phyloP scores from a whole-genome alignment of 2,329 filamentous ascomycete species.

The Exserohilum rostratum region DNA sequence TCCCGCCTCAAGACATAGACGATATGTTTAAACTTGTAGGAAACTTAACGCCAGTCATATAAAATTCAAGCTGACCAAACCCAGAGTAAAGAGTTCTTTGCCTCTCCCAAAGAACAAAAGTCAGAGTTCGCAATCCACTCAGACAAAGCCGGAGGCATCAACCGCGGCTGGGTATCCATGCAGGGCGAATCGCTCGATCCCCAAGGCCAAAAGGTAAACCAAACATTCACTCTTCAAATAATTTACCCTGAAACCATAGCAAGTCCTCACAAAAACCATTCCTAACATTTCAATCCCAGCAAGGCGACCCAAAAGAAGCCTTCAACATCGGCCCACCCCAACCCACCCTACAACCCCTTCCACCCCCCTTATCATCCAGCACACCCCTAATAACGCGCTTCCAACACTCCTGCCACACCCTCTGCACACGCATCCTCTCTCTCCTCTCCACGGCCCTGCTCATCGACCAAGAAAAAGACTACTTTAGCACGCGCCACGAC shows the following conservation, averaged over 20 bases:
- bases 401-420: conserved; percentile 69
- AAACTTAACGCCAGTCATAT: not conserved
- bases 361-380: conserved; percentile 64
- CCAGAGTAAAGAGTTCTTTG: conserved; percentile 77
- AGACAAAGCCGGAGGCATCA: conserved; percentile 63
- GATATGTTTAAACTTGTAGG: conserved; percentile 75
- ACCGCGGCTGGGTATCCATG: conserved; percentile 88
- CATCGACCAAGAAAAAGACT: conserved; percentile 56
- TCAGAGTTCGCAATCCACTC: conserved; percentile 74
- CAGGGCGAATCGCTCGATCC: conserved; percentile 88
- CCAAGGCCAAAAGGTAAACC: conserved; percentile 74
- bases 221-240: no score
- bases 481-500: conserved; percentile 68
- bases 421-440: conserved; percentile 74
- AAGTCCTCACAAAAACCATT: not conserved
- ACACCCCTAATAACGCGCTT: conserved; percentile 70
- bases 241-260: no score
- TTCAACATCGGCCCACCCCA: conserved; percentile 89
- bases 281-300: conserved; percentile 52
- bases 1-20: conserved; percentile 69
- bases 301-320: conserved; percentile 78
- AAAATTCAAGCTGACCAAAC: not conserved
- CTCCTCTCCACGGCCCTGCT: conserved; percentile 80
- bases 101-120: conserved; percentile 73
- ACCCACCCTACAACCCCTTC: conserved; percentile 72